These are phyloP conservation scores for Asterionellopsis glacialis DNA, from an alignment of 108 stramenopile species.

Conservation along the genomic window DNA sequence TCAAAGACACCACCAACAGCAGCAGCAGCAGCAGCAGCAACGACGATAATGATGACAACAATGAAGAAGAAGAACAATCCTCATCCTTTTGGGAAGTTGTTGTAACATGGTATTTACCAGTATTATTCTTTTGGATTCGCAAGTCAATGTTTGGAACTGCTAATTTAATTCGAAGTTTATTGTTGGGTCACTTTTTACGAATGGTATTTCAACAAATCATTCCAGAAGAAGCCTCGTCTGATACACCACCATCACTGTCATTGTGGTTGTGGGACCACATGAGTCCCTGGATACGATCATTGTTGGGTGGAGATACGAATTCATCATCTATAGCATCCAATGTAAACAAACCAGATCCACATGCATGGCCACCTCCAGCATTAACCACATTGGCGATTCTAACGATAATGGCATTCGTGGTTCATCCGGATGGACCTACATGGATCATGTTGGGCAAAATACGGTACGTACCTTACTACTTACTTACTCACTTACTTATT, in stretches of 20 bases:
- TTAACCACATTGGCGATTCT: conserved; percentile 45
- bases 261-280: too few relatives aligned
- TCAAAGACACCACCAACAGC: too few relatives aligned
- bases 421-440: conserved; percentile 70
- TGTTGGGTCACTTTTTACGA: conserved; percentile 38
- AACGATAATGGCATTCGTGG: conserved; percentile 50
- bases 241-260: neutral
- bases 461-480: conserved; percentile 41
- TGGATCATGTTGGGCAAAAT: conserved; percentile 62
- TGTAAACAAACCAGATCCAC: conserved; percentile 20
- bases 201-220: neutral
- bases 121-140: conserved; percentile 37
- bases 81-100: conserved; percentile 23
- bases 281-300: too few relatives aligned
- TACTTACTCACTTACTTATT: conserved; percentile 3
- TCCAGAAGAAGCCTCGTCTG: neutral
- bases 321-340: too few relatives aligned
- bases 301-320: too few relatives aligned
- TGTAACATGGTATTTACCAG: conserved; percentile 28
- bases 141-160: conserved; percentile 32
- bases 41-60: conserved; percentile 11
- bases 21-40: neutral
- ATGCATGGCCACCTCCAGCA: conserved; percentile 52
- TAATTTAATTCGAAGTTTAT: conserved; percentile 27
- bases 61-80: neutral